Evolutionary conservation across 306 rosid genomes (phyloP).

Genomic region (Morella rubra): DNA sequence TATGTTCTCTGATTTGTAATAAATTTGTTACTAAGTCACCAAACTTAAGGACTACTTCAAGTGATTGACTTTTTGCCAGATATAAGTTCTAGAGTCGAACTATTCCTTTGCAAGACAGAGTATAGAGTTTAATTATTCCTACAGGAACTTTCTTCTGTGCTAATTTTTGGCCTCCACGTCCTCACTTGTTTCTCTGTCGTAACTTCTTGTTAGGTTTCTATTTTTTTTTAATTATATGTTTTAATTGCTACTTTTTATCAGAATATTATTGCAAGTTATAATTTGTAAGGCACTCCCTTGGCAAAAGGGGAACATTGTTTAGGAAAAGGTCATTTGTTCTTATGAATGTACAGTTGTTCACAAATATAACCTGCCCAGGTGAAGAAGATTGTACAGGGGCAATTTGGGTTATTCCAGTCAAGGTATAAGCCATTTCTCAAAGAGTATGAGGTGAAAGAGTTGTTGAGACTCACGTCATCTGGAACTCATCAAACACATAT

Average conservation of each 20-base stretch:
- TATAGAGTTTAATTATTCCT: neutral
- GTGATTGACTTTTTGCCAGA: neutral
- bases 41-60: conserved; percentile 10
- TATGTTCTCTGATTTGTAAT: conserved; percentile 14
- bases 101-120: neutral
- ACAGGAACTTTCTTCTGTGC: neutral
- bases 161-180: neutral
- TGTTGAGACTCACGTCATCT: conserved; percentile 52
- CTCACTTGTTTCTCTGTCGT: neutral
- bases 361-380: conserved; percentile 48
- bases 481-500: conserved; percentile 41
- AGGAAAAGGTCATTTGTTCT: neutral
- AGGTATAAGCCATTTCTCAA: conserved; percentile 81
- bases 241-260: neutral
- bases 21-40: neutral
- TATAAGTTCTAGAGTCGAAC: too few species aligned
- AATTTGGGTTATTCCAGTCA: conserved; percentile 62
- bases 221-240: neutral
- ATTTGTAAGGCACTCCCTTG: conserved; percentile 22
- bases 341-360: conserved; percentile 28
- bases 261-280: neutral
- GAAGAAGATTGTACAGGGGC: conserved; percentile 78
- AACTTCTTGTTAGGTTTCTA: neutral
- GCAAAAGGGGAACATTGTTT: conserved; percentile 6
- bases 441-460: conserved; percentile 61